Evolutionary conservation across 2,329 filamentous ascomycete species (phyloP).

Genomic region (Epichloe sylvatica): DNA sequence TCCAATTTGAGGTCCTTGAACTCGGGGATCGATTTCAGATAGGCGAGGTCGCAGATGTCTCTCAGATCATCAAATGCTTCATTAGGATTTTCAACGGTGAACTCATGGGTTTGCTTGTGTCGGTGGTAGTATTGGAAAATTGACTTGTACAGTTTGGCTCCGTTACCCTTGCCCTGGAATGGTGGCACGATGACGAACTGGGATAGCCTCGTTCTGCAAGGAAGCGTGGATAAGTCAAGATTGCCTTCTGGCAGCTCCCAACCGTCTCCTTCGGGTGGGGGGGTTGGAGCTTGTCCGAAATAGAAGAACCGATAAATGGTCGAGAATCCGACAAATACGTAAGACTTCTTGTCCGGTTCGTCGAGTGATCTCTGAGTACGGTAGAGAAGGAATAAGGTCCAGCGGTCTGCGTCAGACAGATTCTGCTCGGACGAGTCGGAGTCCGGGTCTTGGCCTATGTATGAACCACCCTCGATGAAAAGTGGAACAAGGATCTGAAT

Average conservation of each 20-base stretch:
- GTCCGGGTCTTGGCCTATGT: conserved; percentile 39
- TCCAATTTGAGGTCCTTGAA: conserved; percentile 46
- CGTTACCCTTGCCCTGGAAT: conserved; percentile 70
- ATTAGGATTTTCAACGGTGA: conserved; percentile 90
- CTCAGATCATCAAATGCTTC: conserved; percentile 70
- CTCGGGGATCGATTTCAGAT: conserved; percentile 44
- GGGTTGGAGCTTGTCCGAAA: conserved; percentile 33
- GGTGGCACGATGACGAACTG: conserved; percentile 87
- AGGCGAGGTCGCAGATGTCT: conserved; percentile 57
- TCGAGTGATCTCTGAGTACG: conserved; percentile 39
- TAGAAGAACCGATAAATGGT: conserved; percentile 82
- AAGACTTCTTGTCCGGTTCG: conserved; percentile 38
- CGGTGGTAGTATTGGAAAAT: conserved; percentile 60
- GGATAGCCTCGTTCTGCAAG: conserved; percentile 71
- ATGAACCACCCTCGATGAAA: conserved; percentile 86
- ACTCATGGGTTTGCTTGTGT: conserved; percentile 57
- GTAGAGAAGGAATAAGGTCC: conserved; percentile 85
- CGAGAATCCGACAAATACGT: conserved; percentile 76
- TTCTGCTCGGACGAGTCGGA: conserved; percentile 48
- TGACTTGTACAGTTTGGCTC: conserved; percentile 63
- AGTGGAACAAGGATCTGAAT: conserved; percentile 73
- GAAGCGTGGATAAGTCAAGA: conserved; percentile 44
- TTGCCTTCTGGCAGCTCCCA: conserved; percentile 33
- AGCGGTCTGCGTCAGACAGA: conserved; percentile 62
- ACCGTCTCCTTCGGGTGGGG: conserved; percentile 24